A percentile compares a stretch with the other conserved stretches of the same genome.
These are phyloP conservation scores for Anisodus tanguticus DNA, from an alignment of 257 asterid species.

Conservation along the genomic window DNA sequence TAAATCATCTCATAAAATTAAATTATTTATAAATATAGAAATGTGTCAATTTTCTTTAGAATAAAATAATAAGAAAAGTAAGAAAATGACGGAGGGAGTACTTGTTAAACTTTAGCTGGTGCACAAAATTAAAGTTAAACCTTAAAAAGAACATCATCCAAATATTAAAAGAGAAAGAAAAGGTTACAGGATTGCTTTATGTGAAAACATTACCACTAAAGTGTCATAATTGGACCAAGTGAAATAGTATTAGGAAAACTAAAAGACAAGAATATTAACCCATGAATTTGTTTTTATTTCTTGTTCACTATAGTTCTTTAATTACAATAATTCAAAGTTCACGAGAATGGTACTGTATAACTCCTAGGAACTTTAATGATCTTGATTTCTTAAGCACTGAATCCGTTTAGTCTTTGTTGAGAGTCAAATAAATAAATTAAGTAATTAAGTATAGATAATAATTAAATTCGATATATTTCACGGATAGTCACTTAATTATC, in stretches of 20 bases:
- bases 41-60: too few relatives aligned
- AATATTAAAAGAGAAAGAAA: not conserved
- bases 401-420: not conserved
- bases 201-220: constrained; percentile 10
- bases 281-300: not conserved
- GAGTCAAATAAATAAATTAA: not conserved
- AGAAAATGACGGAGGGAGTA: too few relatives aligned
- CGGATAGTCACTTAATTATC: too few relatives aligned
- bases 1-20: too few relatives aligned
- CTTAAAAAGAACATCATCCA: not conserved
- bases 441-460: not conserved
- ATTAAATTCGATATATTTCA: too few relatives aligned
- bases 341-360: not conserved
- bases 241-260: not conserved
- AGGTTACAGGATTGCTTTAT: not conserved
- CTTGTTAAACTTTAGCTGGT: too few relatives aligned
- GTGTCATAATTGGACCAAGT: not conserved
- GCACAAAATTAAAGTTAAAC: not conserved
- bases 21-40: too few relatives aligned
- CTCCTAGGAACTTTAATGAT: constrained; percentile 24
- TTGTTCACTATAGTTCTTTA: not conserved
- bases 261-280: not conserved
- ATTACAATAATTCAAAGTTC: constrained; percentile 6
- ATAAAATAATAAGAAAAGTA: too few relatives aligned
- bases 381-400: not conserved